A percentile compares a stretch with the other conserved stretches of the same genome.
Evolutionary conservation across 495 filamentous ascomycete species (phyloP).

Genomic region (Chaetomidium leptoderma): DNA sequence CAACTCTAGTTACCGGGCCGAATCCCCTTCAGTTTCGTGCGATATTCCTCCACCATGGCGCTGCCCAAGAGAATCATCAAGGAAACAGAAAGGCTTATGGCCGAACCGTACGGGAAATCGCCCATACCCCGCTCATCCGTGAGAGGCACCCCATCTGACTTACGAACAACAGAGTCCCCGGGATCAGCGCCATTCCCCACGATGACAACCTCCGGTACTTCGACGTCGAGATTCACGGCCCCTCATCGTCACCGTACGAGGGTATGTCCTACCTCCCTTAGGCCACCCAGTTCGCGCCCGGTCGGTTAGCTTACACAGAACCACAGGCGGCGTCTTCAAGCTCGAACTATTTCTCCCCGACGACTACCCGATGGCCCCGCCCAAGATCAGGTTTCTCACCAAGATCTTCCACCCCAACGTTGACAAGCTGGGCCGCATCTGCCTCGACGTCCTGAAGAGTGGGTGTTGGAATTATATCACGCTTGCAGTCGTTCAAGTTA

Average conservation of each 20-base stretch:
- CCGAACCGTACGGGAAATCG: conserved; percentile 71
- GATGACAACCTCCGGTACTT: conserved; percentile 98
- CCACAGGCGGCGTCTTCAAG: conserved; percentile 84
- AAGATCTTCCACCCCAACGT: conserved; percentile 99
- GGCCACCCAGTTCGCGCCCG: not conserved
- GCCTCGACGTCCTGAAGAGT: conserved; percentile 97
- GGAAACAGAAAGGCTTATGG: conserved; percentile 95
- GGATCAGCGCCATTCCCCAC: conserved; percentile 95
- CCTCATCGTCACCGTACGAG: conserved; percentile 89
- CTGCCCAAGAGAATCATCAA: conserved; percentile 96
- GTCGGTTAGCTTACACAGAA: not conserved
- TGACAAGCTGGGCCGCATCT: conserved; percentile 94
- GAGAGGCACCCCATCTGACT: conserved; percentile 20
- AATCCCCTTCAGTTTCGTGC: no score
- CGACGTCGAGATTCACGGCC: conserved; percentile 95
- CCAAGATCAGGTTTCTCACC: conserved; percentile 96
- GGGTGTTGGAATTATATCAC: conserved; percentile 26
- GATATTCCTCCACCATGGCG: conserved; percentile 49
- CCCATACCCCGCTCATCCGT: not conserved
- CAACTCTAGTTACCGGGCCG: no score
- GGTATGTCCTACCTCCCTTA: conserved; percentile 45
- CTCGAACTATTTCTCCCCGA: conserved; percentile 98
- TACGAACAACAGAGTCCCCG: conserved; percentile 65
- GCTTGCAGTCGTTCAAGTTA: not conserved
- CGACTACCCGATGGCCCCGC: conserved; percentile 98